A percentile compares a stretch with the other conserved stretches of the same genome.
These are phyloP conservation scores for Malus hybrid DNA, from an alignment of 331 rosid genomes.

Conservation along the genomic window DNA sequence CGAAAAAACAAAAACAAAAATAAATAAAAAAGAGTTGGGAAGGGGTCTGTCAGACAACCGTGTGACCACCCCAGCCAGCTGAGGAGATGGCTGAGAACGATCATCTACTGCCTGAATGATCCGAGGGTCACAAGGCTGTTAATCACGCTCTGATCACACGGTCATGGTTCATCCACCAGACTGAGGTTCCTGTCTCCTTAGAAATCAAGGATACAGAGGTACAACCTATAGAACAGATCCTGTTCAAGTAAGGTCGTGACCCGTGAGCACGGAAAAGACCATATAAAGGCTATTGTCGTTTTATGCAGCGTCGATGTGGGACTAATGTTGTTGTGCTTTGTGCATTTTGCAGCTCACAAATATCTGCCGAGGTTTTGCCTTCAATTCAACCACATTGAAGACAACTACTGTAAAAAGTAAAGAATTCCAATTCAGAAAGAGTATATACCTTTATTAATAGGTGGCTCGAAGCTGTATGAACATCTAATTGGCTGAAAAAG, in stretches of 20 bases:
- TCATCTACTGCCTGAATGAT: not conserved
- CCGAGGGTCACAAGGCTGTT: not conserved
- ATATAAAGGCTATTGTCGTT: not conserved
- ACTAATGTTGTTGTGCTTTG: no score
- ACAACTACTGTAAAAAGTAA: no score
- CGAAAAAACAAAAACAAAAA: not conserved
- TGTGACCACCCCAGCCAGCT: not conserved
- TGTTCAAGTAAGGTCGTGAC: no score
- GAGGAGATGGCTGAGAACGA: not conserved
- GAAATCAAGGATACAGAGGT: not conserved
- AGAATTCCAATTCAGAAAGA: no score
- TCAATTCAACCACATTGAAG: no score
- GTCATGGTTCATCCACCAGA: not conserved
- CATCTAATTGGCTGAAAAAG: no score
- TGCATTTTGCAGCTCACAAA: no score
- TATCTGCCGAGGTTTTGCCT: no score
- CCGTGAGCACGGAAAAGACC: no score
- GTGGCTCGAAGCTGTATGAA: no score
- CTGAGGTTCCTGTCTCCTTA: not conserved
- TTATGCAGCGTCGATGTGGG: not conserved
- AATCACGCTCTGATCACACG: no score
- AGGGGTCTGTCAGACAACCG: not conserved
- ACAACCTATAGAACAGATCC: not conserved
- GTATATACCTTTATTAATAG: no score
- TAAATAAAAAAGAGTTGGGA: not conserved